These are phyloP conservation scores for Penicillium lagena DNA, from an alignment of 495 filamentous ascomycete species.

Conservation along the genomic window DNA sequence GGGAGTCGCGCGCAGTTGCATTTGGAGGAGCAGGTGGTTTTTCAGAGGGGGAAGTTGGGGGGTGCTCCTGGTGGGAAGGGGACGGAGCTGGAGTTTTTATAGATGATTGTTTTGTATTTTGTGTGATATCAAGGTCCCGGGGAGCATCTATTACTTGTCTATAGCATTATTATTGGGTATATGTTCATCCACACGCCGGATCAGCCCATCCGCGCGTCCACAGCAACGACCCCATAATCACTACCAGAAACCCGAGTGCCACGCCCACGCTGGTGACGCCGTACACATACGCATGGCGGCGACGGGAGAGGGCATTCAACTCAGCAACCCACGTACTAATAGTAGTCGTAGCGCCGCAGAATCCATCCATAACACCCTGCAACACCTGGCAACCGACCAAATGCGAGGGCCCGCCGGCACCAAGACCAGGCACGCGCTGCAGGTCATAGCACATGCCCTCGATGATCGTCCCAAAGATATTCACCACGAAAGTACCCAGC, in stretches of 20 bases:
- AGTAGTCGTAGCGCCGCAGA: slow-evolving; percentile 85
- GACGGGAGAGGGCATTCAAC: slow-evolving; percentile 54
- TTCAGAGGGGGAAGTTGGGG: too few species aligned
- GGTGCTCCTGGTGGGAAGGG: not conserved
- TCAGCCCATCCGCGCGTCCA: slow-evolving; percentile 63
- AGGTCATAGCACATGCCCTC: slow-evolving; percentile 66
- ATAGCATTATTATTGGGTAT: too few species aligned
- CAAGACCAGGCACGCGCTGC: slow-evolving; percentile 45
- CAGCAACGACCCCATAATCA: slow-evolving; percentile 72
- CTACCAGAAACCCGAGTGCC: slow-evolving; percentile 60
- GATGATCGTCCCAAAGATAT: slow-evolving; percentile 66
- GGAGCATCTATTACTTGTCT: too few species aligned
- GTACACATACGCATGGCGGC: slow-evolving; percentile 70
- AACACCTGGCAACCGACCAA: slow-evolving; percentile 69
- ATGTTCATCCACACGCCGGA: slow-evolving; percentile 37
- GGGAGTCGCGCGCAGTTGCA: not conserved
- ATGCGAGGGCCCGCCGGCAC: slow-evolving; percentile 12
- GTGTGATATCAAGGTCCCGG: too few species aligned
- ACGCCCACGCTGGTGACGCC: slow-evolving; percentile 57
- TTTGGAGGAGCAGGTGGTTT: not conserved
- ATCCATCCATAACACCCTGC: slow-evolving; percentile 81
- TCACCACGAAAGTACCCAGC: slow-evolving; percentile 82
- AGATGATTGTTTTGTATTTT: not conserved
- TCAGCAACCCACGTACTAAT: slow-evolving; percentile 91
- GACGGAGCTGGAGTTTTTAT: not conserved